phyloP scores from a whole-genome alignment of 2,329 filamentous ascomycete species.

The Arachnomyces sp. region DNA sequence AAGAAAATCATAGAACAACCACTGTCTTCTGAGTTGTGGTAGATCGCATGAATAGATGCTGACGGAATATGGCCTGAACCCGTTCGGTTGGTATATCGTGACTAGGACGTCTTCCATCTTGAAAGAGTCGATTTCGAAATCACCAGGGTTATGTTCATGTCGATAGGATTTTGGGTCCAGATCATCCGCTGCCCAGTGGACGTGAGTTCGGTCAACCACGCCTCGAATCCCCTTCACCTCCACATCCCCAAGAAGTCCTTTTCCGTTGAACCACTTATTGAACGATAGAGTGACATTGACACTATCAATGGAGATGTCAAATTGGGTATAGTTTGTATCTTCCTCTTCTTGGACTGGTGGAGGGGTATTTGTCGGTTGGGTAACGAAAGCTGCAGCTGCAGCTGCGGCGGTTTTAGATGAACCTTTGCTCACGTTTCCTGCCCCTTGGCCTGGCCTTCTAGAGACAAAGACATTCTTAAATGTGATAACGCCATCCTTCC shows the following conservation, averaged over 20 bases:
- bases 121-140: constrained; percentile 96
- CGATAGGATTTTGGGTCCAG: constrained; percentile 80
- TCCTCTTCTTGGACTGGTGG: constrained; percentile 50
- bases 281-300: constrained; percentile 96
- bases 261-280: constrained; percentile 98
- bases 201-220: constrained; percentile 80
- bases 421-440: constrained; percentile 82
- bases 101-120: constrained; percentile 90
- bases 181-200: constrained; percentile 60
- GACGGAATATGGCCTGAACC: constrained; percentile 88
- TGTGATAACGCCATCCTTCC: constrained; percentile 89
- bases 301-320: constrained; percentile 87
- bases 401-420: constrained; percentile 78
- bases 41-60: constrained; percentile 96
- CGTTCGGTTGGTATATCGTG: constrained; percentile 80
- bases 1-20: constrained; percentile 95
- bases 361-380: constrained; percentile 34
- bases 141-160: constrained; percentile 78
- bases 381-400: constrained; percentile 56
- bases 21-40: constrained; percentile 86
- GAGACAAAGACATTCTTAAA: constrained; percentile 97
- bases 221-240: constrained; percentile 90
- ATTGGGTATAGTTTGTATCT: constrained; percentile 96
- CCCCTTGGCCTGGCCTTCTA: constrained; percentile 71
- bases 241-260: constrained; percentile 81